phyloP scores from a whole-genome alignment of 163 green algal species.

The Trebouxia gelatinosa region DNA sequence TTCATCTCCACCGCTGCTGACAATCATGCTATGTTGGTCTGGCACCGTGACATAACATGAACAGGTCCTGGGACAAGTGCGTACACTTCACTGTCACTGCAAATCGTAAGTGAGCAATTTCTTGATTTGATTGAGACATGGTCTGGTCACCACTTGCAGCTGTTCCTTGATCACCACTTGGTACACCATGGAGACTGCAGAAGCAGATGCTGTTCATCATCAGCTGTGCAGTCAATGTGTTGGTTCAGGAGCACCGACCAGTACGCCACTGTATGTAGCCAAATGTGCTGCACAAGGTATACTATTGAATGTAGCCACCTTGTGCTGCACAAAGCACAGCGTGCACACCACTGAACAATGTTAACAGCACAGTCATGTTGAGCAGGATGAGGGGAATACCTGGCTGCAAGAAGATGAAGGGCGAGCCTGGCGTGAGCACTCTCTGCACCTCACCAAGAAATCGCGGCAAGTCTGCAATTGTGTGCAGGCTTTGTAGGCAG shows the following conservation, averaged over 20 bases:
- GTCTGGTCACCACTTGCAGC: no score
- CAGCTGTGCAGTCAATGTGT: no score
- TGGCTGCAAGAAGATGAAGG: constrained; percentile 26
- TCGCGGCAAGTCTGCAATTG: background rate
- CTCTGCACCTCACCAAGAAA: background rate
- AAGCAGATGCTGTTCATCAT: no score
- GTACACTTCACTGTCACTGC: no score
- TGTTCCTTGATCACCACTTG: no score
- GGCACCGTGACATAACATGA: no score
- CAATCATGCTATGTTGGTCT: no score
- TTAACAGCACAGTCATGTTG: background rate
- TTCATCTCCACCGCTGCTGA: no score
- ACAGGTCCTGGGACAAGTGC: no score
- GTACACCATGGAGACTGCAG: no score
- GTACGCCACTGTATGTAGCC: background rate
- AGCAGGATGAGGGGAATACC: background rate
- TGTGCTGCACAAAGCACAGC: background rate
- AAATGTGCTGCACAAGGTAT: background rate
- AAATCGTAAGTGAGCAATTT: no score
- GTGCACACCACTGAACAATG: background rate
- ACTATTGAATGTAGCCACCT: background rate
- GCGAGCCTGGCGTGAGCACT: background rate
- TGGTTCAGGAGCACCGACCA: background rate
- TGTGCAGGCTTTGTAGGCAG: background rate
- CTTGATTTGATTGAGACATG: no score